These are phyloP conservation scores for Claviceps capensis DNA, from an alignment of 2,329 filamentous ascomycete species.

Conservation along the genomic window DNA sequence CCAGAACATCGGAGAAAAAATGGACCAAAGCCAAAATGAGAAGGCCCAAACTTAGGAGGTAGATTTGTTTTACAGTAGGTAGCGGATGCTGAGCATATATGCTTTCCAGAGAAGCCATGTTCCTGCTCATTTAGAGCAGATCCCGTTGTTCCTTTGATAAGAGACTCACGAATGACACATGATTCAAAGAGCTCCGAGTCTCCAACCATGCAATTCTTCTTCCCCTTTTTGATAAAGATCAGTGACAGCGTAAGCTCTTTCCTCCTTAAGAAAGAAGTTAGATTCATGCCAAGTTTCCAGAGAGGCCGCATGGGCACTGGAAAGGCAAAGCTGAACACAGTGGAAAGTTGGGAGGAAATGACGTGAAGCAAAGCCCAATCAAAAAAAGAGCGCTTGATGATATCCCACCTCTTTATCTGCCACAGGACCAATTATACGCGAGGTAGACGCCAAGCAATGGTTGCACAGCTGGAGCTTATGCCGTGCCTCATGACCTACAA, in stretches of 20 bases:
- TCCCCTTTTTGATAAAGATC: no score
- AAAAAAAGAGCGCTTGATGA: neutral
- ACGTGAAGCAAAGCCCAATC: neutral
- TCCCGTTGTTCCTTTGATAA: neutral
- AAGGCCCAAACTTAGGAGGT: neutral
- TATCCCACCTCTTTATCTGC: neutral
- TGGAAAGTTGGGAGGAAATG: neutral
- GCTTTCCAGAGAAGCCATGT: neutral
- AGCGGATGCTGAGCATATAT: neutral
- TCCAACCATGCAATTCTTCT: no score
- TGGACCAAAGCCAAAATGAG: neutral
- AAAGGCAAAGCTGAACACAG: neutral
- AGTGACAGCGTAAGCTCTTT: no score
- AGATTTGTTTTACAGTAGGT: neutral
- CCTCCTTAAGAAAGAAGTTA: no score
- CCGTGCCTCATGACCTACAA: neutral
- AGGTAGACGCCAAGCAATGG: neutral
- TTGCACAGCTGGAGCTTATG: conserved; percentile 1
- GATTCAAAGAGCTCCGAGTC: no score
- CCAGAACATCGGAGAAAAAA: neutral
- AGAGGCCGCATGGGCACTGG: neutral
- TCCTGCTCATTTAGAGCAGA: neutral
- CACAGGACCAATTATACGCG: neutral
- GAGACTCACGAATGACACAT: neutral
- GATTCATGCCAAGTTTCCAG: neutral